A percentile compares a stretch with the other conserved stretches of the same genome.
Conservation (phyloP, 2,329 filamentous ascomycete genomes). For the Claviceps humidiphila region DNA sequence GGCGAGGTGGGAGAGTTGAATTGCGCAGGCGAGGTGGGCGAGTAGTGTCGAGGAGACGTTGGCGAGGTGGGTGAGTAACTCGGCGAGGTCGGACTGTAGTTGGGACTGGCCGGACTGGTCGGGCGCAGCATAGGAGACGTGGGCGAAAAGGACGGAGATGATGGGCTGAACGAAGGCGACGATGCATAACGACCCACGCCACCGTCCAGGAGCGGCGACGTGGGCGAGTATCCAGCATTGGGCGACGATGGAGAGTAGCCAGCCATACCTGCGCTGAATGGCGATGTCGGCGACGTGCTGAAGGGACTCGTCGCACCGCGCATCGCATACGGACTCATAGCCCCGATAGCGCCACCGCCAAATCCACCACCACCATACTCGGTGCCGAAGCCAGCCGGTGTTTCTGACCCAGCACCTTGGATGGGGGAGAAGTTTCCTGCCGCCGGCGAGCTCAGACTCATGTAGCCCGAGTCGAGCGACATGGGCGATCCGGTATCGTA, state of each 20-base stretch:
- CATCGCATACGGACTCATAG: slow-evolving; percentile 52
- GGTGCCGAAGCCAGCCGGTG: slow-evolving; percentile 50
- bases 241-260: slow-evolving; percentile 70
- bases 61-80: slow-evolving; percentile 52
- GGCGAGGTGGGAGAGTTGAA: slow-evolving; percentile 68
- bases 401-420: slow-evolving; percentile 59
- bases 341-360: slow-evolving; percentile 26
- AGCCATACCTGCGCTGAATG: slow-evolving; percentile 42
- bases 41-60: slow-evolving; percentile 42
- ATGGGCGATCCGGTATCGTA: slow-evolving; percentile 83
- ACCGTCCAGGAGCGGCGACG: slow-evolving; percentile 51
- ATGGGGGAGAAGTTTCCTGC: slow-evolving; percentile 65
- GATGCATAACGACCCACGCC: slow-evolving; percentile 39
- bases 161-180: slow-evolving; percentile 50
- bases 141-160: slow-evolving; percentile 50
- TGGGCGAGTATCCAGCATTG: slow-evolving; percentile 60
- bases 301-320: slow-evolving; percentile 59
- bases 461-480: slow-evolving; percentile 50
- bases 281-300: slow-evolving; percentile 53
- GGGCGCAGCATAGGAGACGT: slow-evolving; percentile 46
- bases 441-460: slow-evolving; percentile 49
- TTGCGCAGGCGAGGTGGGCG: slow-evolving; percentile 56
- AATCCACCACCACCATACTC: slow-evolving; percentile 43
- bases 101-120: slow-evolving; percentile 42
- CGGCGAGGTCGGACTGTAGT: slow-evolving; percentile 53